These are phyloP conservation scores for Hysterium pulicare DNA, from an alignment of 2,329 filamentous ascomycete genomes.

Conservation along the genomic window DNA sequence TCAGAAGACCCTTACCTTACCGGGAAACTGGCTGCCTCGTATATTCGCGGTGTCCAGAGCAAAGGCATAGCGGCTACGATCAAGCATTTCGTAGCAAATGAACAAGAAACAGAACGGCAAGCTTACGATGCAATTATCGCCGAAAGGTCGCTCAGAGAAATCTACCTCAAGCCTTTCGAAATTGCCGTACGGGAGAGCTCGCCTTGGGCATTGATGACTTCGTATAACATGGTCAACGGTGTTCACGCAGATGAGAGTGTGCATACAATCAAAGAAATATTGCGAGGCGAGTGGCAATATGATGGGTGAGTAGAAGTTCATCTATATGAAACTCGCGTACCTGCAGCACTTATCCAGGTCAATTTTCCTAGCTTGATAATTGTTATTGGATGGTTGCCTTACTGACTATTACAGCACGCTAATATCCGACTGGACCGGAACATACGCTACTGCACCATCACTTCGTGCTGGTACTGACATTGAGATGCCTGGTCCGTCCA, in stretches of 20 bases:
- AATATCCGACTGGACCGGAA: slow-evolving; percentile 43
- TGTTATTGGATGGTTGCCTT: too few species aligned
- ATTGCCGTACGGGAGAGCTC: slow-evolving; percentile 65
- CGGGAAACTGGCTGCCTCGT: slow-evolving; percentile 68
- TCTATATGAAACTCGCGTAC: too few species aligned
- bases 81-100: slow-evolving; percentile 75
- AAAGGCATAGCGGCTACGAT: slow-evolving; percentile 72
- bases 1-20: slow-evolving; percentile 78
- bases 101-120: slow-evolving; percentile 66
- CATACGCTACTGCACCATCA: slow-evolving; percentile 37
- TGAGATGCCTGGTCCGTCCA: slow-evolving; percentile 41
- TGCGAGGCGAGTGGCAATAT: slow-evolving; percentile 41
- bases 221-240: slow-evolving; percentile 66
- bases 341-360: too few species aligned
- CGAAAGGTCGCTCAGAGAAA: slow-evolving; percentile 63
- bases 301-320: slow-evolving; percentile 21
- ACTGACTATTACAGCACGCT: slow-evolving; percentile 28
- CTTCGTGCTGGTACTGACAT: slow-evolving; percentile 39
- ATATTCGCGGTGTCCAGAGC: slow-evolving; percentile 70
- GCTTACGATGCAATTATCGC: slow-evolving; percentile 63
- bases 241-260: slow-evolving; percentile 41
- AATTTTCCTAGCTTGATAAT: too few species aligned
- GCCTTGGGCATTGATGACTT: slow-evolving; percentile 67
- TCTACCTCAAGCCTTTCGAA: slow-evolving; percentile 73
- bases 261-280: slow-evolving; percentile 41